Base-by-base conservation (phyloP, 352 stramenopile species). In the Phytophthora melonis region DNA sequence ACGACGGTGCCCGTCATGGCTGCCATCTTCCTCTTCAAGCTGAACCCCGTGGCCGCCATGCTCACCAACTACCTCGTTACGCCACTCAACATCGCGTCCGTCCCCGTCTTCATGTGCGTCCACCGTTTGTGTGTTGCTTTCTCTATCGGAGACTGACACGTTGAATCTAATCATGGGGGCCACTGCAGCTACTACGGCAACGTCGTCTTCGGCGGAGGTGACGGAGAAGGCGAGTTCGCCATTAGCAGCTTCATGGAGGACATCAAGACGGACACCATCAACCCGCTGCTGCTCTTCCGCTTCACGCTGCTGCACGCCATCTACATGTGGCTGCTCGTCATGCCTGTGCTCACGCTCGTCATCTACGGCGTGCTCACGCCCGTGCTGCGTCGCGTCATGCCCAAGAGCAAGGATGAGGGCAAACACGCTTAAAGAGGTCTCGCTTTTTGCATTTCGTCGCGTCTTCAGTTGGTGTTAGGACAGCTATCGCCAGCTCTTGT, bases 1-100 rank as follows among this genome's bases (percentile, higher is more conserved):
- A 94, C 87, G 23, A 92, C 82, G 9, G 66, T 95, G 32, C 88
- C 87, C 9, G 83, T 93, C 30, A 93, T 93, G 84, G 68, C 84
- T 16, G 85, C 83, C 56, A 92, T 94, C 60, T 91, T 92, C 71
- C 70, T 93, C 57, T 92, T 95, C 67, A 75, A 83, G n/a, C 75
- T 95, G 32, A 95, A 95, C 58, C 82, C 88, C 10, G 84, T 94
- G 58, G 88, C 88, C 7, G 83, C 88, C 27, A 94, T 95, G 88
- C 84, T 94, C 63, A 93, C 86, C 3, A 94, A 95, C 68, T 94
- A 94, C 72, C 78, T 94, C 32, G 81, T 82, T 56, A 94, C 88
- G 53, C 88, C 88, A 5, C 78, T 95, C 45, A 95, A 95, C 68
- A 87, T 95, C 62, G 86, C 86, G 54, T 86, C 80, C 0, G 76